Conservation (phyloP, 805 yeast species). For the Teunomyces lycoperdinae region DNA sequence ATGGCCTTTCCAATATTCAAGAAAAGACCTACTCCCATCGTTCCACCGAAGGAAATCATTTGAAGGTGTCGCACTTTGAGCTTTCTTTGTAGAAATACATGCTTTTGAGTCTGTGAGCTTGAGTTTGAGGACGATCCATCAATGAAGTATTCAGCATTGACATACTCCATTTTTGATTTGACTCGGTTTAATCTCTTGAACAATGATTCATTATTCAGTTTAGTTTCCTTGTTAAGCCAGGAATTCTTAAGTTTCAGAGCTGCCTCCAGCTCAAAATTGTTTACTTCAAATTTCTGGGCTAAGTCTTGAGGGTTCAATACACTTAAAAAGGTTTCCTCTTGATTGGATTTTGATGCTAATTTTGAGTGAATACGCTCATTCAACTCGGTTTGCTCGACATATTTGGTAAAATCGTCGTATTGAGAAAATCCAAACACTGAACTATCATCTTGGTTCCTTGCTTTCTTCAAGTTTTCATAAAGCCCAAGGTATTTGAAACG, state of each 20-base stretch:
- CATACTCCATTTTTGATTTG: neutral
- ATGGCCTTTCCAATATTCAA: slow-evolving; percentile 71
- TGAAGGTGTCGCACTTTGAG: slow-evolving; percentile 66
- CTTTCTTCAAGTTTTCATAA: slow-evolving; percentile 19
- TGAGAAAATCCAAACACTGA: slow-evolving; percentile 28
- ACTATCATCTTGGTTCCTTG: neutral
- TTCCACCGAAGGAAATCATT: slow-evolving; percentile 77
- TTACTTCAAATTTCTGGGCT: slow-evolving; percentile 23
- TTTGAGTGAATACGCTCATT: slow-evolving; percentile 29
- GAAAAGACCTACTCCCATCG: slow-evolving; percentile 73
- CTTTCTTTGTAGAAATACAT: slow-evolving; percentile 48
- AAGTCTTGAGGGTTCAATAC: slow-evolving; percentile 25
- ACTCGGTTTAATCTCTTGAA: slow-evolving; percentile 1
- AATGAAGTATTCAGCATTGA: slow-evolving; percentile 4
- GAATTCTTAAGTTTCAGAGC: neutral
- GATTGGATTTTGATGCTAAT: slow-evolving; percentile 6
- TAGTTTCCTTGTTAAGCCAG: neutral
- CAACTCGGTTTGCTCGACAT: slow-evolving; percentile 31
- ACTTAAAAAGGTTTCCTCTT: slow-evolving; percentile 22
- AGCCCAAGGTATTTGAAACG: slow-evolving; percentile 26
- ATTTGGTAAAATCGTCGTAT: slow-evolving; percentile 34
- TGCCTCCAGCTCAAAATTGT: slow-evolving; percentile 1
- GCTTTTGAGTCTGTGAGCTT: slow-evolving; percentile 3
- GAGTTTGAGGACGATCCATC: slow-evolving; percentile 2
- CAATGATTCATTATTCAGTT: slow-evolving; percentile 2